Base-by-base conservation (phyloP, 768 basidiomycete genomes). In the Russula dissimulans region DNA sequence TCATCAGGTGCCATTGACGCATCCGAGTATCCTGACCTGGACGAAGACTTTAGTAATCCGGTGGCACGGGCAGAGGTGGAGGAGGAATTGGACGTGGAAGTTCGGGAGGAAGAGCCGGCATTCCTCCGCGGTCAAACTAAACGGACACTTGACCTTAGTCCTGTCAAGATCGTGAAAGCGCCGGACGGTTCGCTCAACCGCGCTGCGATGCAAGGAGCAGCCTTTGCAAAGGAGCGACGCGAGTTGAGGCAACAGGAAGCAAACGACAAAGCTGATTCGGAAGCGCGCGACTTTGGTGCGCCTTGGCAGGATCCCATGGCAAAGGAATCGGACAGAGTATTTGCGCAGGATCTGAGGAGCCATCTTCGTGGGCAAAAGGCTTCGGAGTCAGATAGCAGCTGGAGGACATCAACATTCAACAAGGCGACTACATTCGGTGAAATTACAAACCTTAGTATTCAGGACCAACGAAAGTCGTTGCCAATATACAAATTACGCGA, bases 221-320 rank as follows among this genome's bases (percentile, higher is more conserved):
- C 94, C 2, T 76, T 97, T 3, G 91, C 95, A 12, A 97, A 97
- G 72, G 97, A 99, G 72, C 83, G 97, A 55, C 82, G 95, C 46
- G 97, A 99, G 71, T 73, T 98, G 52, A 82, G 93, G 63, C 91
- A 95, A 67, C 91, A 98, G 71, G 95, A 98, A 69, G 88, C 80
- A 14, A 95, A 97, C 68, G 97, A 98, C 62, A 78, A 88, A 65
- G 95, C 91, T 0, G 97, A 98, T 70, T 90, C 94, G 0, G 88
- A 98, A 72, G 85, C 92, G 55, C 83, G 92, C 29, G 95, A 99
- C 75, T 91, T 99, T 72, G 93, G 82, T 67, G 88, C 91, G 47
- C 95, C 97, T 4, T 99, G 97, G 97, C 77, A 97, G 22, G 97
- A 99, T 72, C 97, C 97, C 17, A 97, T 98, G 94, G 88, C 95